These are phyloP conservation scores for Phytophthora sansomeana DNA, from an alignment of 352 stramenopile genomes.

Conservation along the genomic window DNA sequence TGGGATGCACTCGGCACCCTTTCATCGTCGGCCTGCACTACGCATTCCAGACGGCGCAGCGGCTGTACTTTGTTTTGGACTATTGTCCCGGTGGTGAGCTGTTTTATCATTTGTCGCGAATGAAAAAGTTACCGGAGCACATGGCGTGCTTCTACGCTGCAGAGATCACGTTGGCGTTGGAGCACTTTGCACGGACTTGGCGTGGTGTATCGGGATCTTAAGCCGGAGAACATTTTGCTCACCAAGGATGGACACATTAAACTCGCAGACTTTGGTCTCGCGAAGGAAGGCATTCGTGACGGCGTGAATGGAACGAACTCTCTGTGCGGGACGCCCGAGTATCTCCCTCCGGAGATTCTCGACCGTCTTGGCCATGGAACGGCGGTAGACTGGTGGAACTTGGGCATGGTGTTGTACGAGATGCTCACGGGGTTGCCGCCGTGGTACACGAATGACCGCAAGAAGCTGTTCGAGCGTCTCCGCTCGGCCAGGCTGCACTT, in stretches of 20 bases:
- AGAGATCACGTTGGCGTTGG: slow-evolving; percentile 87
- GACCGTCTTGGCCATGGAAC: slow-evolving; percentile 86
- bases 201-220: slow-evolving; percentile 87
- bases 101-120: slow-evolving; percentile 89
- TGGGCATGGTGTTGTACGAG: slow-evolving; percentile 86
- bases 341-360: slow-evolving; percentile 88
- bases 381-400: slow-evolving; percentile 94
- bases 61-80: slow-evolving; percentile 97
- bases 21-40: slow-evolving; percentile 92
- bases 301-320: slow-evolving; percentile 78
- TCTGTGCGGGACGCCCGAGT: slow-evolving; percentile 89
- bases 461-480: slow-evolving; percentile 90
- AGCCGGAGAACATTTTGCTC: slow-evolving; percentile 80
- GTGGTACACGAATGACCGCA: slow-evolving; percentile 91
- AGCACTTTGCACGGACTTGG: slow-evolving; percentile 85
- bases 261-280: slow-evolving; percentile 89
- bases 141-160: slow-evolving; percentile 92
- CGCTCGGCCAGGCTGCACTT: slow-evolving; percentile 83
- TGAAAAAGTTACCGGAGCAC: slow-evolving; percentile 89
- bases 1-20: slow-evolving; percentile 83
- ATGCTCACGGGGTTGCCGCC: slow-evolving; percentile 86
- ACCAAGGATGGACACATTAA: slow-evolving; percentile 89
- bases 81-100: slow-evolving; percentile 91
- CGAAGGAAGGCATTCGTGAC: slow-evolving; percentile 82
- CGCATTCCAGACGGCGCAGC: slow-evolving; percentile 89